Percentiles rank a stretch among this genome's conserved stretches.
Evolutionary conservation across 805 yeast genomes (phyloP).

Genomic region (Dipodascus albidus): DNA sequence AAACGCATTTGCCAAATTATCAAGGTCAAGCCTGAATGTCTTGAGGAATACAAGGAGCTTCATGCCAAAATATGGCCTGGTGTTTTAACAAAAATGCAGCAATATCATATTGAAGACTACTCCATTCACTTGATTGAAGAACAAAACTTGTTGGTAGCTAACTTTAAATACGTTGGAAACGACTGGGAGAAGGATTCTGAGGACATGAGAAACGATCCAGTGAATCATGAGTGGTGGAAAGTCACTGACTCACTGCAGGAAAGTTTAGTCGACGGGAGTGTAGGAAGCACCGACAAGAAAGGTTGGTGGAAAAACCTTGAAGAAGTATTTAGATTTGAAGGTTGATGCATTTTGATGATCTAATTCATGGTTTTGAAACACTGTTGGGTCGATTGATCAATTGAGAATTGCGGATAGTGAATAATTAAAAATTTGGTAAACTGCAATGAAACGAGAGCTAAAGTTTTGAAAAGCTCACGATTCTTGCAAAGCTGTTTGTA

Average conservation of each 20-base stretch:
- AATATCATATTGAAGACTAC: constrained; percentile 32
- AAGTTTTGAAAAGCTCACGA: too few relatives aligned
- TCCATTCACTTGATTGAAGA: constrained; percentile 29
- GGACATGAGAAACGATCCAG: constrained; percentile 26
- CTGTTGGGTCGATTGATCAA: background rate
- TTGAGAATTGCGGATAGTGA: too few relatives aligned
- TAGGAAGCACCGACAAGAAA: constrained; percentile 28
- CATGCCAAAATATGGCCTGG: constrained; percentile 25
- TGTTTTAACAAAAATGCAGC: constrained; percentile 25
- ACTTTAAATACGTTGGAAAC: constrained; percentile 30
- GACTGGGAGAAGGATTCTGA: constrained; percentile 28
- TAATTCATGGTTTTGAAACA: background rate
- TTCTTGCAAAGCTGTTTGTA: too few relatives aligned
- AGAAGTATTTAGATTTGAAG: constrained; percentile 31
- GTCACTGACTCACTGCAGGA: constrained; percentile 32
- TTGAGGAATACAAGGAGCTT: constrained; percentile 28
- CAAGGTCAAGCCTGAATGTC: constrained; percentile 28
- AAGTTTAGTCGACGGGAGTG: constrained; percentile 27
- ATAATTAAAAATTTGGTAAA: too few relatives aligned
- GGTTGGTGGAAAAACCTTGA: constrained; percentile 32
- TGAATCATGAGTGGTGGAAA: constrained; percentile 32
- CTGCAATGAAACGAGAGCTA: too few relatives aligned
- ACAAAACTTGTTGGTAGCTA: constrained; percentile 27
- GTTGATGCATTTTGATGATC: constrained; percentile 1
- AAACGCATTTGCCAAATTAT: constrained; percentile 30